Evolutionary conservation across 2,329 filamentous ascomycete genomes (phyloP).

Genomic region (Aspergillus sp.): DNA sequence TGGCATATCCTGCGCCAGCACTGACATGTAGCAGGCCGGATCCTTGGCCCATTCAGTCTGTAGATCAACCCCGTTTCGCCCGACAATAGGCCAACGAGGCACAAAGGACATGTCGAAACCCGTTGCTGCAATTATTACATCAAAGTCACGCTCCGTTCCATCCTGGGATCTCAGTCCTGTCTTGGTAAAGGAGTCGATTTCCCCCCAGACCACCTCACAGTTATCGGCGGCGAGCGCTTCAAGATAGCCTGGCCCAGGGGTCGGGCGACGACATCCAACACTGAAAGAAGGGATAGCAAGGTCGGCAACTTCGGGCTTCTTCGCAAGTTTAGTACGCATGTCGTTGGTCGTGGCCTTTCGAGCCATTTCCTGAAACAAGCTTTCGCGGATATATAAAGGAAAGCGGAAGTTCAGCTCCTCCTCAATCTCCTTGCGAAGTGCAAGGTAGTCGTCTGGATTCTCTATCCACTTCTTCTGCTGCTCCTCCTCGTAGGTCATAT

Average conservation of each 20-base stretch:
- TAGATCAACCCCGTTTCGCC: neutral
- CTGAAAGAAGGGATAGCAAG: neutral
- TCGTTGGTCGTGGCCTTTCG: neutral
- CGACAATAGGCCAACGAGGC: neutral
- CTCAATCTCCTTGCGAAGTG: neutral
- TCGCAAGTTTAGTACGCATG: neutral
- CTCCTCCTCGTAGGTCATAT: neutral
- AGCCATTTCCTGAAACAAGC: neutral
- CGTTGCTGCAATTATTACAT: conserved; percentile 19
- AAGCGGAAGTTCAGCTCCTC: neutral
- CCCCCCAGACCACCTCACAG: conserved; percentile 43
- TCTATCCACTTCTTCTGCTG: neutral
- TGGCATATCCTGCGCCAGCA: conserved; percentile 48
- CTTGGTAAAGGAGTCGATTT: conserved; percentile 37
- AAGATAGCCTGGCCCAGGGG: conserved; percentile 45
- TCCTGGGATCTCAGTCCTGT: conserved; percentile 30
- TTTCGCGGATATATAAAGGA: neutral
- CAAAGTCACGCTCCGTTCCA: conserved; percentile 14
- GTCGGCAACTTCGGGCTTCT: neutral
- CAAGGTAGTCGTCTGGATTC: neutral
- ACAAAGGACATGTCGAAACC: conserved; percentile 27
- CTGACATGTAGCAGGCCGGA: conserved; percentile 47
- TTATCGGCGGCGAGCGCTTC: conserved; percentile 46
- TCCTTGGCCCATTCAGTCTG: conserved; percentile 46
- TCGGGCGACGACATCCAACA: conserved; percentile 41